Percentiles rank a stretch among this genome's conserved stretches.
Conservation (phyloP, 2,329 filamentous ascomycete genomes). For the Alternaria sp. region DNA sequence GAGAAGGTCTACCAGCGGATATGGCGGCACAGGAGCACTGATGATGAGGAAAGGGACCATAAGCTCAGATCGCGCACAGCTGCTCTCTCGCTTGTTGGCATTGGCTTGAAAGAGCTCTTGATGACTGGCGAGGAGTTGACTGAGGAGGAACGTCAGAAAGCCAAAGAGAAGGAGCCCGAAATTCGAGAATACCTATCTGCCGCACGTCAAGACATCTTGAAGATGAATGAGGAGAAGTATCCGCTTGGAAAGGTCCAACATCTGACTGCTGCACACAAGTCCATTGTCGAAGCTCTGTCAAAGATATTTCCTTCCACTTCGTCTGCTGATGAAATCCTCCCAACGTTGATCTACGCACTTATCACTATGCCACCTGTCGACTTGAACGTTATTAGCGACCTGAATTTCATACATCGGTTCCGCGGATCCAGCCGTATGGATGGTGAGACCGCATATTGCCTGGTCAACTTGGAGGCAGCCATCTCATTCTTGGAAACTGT, state of each 20-base stretch:
- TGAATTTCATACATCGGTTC: constrained; percentile 94
- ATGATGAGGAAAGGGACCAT: constrained; percentile 94
- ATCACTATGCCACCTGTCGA: constrained; percentile 88
- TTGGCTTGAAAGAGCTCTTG: constrained; percentile 82
- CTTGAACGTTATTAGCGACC: constrained; percentile 89
- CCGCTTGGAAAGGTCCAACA: constrained; percentile 91
- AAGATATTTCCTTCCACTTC: constrained; percentile 74
- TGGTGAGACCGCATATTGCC: constrained; percentile 92
- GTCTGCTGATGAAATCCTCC: constrained; percentile 95
- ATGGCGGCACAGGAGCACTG: constrained; percentile 88
- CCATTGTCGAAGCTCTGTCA: constrained; percentile 86
- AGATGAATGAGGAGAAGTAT: constrained; percentile 87
- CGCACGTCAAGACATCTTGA: constrained; percentile 72
- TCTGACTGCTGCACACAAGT: constrained; percentile 87
- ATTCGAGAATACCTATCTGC: constrained; percentile 76
- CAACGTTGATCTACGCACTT: constrained; percentile 93
- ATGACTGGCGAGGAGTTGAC: constrained; percentile 63
- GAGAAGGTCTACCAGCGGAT: constrained; percentile 85
- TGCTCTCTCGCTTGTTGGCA: constrained; percentile 87
- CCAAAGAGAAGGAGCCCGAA: constrained; percentile 64
- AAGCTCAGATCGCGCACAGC: constrained; percentile 94
- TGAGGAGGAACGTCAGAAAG: constrained; percentile 64
- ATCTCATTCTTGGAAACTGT: constrained; percentile 96
- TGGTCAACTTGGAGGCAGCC: constrained; percentile 94
- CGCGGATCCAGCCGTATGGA: constrained; percentile 85